Evolutionary conservation across 1,284 basidiomycete genomes (phyloP).

Genomic region (Wallemia mellicola): DNA sequence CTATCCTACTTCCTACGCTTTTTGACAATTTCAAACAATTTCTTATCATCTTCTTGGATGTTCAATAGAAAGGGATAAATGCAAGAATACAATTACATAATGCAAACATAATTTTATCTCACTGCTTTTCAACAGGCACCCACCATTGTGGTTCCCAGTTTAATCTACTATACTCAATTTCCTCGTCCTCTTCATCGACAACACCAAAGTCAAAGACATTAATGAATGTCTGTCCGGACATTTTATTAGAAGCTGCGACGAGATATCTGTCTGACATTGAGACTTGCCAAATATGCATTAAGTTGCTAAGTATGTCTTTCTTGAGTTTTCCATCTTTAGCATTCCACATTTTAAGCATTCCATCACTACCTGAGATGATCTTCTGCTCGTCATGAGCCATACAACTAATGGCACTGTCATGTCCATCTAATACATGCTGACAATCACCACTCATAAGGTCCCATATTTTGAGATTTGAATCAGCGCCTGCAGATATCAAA

Average conservation of each 20-base stretch:
- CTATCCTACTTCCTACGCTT: too few species aligned
- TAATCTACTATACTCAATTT: neutral
- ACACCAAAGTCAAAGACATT: neutral
- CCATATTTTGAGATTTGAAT: constrained; percentile 75
- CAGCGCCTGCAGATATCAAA: constrained; percentile 75
- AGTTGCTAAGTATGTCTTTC: constrained; percentile 55
- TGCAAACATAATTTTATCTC: too few species aligned
- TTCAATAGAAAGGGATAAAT: too few species aligned
- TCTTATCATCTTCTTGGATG: too few species aligned
- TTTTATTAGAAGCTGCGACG: constrained; percentile 63
- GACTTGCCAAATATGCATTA: constrained; percentile 83
- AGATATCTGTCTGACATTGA: constrained; percentile 73
- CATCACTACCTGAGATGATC: constrained; percentile 70
- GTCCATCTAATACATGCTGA: constrained; percentile 48
- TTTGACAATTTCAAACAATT: too few species aligned
- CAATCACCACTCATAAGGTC: constrained; percentile 51
- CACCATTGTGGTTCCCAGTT: neutral
- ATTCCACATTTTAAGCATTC: constrained; percentile 93
- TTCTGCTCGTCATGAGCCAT: constrained; percentile 94
- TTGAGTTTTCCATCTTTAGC: constrained; percentile 51
- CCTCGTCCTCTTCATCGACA: neutral
- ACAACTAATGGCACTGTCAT: constrained; percentile 80
- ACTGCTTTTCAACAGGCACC: too few species aligned
- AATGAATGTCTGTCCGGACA: constrained; percentile 23
- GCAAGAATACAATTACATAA: too few species aligned